Base-by-base conservation (phyloP, 345 rosid species). In the Dipteronia sinensis region DNA sequence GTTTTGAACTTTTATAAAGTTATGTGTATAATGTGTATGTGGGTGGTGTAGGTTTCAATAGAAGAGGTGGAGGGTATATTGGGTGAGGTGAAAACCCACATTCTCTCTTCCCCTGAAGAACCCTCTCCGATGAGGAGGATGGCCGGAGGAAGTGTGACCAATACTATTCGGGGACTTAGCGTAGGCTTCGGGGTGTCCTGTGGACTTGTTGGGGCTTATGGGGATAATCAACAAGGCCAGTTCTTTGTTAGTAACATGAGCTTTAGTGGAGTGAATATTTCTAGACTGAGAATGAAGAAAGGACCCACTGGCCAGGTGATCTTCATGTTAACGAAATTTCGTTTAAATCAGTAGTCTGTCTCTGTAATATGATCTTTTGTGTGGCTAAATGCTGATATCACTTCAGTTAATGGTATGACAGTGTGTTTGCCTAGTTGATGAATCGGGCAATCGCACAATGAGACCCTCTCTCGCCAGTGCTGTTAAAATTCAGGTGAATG, bases 361-460 rank as follows among this genome's bases (percentile, higher is more conserved):
- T 46, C 12, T 46, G 49, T 46, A 17, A 25, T 5, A 10, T 71
- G 74, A 71, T 63, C 29, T 51, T 62, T 62, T 51, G 13, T 65
- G 25, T 76, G 66, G 59, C 29, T 22, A 27, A 20, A 53, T 46
- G 61, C 59, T 67, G 44, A 80, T 40, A 22, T 51, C 73, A 63
- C 77, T 12, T 65, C 63, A n/a, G 65, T 59, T 53, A 17, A 44
- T 51, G 76, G 61, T 81, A 31, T 85, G 59, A 38, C 87, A 96
- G 99, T 96, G 99, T 42, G 94, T 94, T 80, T 96, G 99, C 85
- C 84, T 94, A 79, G 97, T 96, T 72, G 98, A 96, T 88, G 95
- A 74, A 66, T 81, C 81, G 38, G 95, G 97, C 72, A 96, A 92
- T 83, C 93, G 99, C 38, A 96, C 99, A 46, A 92, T 96, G 99